A percentile compares a stretch with the other conserved stretches of the same genome.
Conservation (phyloP, 1,139 yeast genomes). For the Candida neerlandica region DNA sequence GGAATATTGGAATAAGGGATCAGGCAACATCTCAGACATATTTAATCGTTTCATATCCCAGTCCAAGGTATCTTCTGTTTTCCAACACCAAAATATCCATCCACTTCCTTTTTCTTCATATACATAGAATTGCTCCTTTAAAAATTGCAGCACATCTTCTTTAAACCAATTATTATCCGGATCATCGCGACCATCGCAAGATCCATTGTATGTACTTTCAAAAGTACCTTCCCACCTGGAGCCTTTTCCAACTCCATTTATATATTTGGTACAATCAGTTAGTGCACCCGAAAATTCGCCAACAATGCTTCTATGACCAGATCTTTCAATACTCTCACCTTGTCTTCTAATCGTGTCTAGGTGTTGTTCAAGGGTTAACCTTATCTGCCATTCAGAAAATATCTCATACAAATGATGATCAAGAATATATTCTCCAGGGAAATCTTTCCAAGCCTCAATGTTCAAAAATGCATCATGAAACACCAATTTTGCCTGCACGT, state of each 20-base stretch:
- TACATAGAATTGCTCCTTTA: constrained; percentile 23
- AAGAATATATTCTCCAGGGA: constrained; percentile 18
- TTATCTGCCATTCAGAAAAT: constrained; percentile 23
- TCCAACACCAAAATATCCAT: constrained; percentile 58
- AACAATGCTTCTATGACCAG: constrained; percentile 23
- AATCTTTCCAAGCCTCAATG: constrained; percentile 24
- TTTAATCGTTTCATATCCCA: constrained; percentile 24
- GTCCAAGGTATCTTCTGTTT: constrained; percentile 25
- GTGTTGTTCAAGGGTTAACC: constrained; percentile 20
- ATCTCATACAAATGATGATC: constrained; percentile 31
- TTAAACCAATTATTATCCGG: constrained; percentile 15
- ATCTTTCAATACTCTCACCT: constrained; percentile 20
- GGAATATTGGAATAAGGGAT: constrained; percentile 10
- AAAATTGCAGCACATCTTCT: constrained; percentile 21
- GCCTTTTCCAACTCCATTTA: constrained; percentile 30
- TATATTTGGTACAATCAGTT: constrained; percentile 29
- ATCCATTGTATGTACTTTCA: constrained; percentile 16
- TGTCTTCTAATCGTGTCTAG: constrained; percentile 16
- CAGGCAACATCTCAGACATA: constrained; percentile 13
- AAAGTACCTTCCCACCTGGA: constrained; percentile 26
- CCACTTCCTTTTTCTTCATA: constrained; percentile 21
- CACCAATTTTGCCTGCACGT: constrained; percentile 17
- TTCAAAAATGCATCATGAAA: constrained; percentile 28
- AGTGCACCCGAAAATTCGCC: constrained; percentile 33
- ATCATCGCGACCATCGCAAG: constrained; percentile 23